Conservation (phyloP, 495 filamentous ascomycete genomes). For the Aspergillus homomorphus region DNA sequence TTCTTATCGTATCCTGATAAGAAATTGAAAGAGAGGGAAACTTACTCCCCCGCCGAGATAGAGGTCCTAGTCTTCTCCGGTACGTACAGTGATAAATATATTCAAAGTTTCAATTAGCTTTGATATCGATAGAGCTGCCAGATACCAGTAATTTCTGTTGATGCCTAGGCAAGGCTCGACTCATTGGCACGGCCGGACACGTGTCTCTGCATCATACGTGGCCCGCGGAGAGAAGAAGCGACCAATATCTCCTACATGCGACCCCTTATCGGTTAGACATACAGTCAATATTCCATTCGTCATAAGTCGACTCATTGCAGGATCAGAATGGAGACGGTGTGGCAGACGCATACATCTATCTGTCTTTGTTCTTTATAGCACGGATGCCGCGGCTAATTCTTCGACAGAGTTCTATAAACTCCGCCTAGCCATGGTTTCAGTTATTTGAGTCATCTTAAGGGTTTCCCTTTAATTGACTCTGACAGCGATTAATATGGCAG, state of each 20-base stretch:
- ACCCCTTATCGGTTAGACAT: slow-evolving; percentile 2
- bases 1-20: slow-evolving; percentile 2
- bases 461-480: not conserved
- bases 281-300: slow-evolving; percentile 1
- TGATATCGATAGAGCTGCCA: not conserved
- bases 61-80: not conserved
- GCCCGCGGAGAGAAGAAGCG: slow-evolving; percentile 1
- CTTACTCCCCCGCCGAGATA: not conserved
- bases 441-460: not conserved
- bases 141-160: not conserved
- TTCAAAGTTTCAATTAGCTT: slow-evolving; percentile 1
- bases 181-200: slow-evolving; percentile 1
- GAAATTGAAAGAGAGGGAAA: slow-evolving; percentile 1
- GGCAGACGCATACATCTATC: slow-evolving; percentile 1
- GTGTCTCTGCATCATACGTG: slow-evolving; percentile 2
- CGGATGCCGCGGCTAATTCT: slow-evolving; percentile 1
- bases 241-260: slow-evolving; percentile 2
- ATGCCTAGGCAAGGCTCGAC: slow-evolving; percentile 1
- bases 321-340: slow-evolving; percentile 2
- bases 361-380: slow-evolving; percentile 1
- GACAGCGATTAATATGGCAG: slow-evolving; percentile 2
- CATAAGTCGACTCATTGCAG: slow-evolving; percentile 1
- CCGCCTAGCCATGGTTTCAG: slow-evolving; percentile 1
- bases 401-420: slow-evolving; percentile 1
- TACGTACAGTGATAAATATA: not conserved